Evolutionary conservation across 2,329 filamentous ascomycete genomes (phyloP), one percentile per base, ranked within the genome.

Genomic region (Trichoderma brevicompactum): DNA sequence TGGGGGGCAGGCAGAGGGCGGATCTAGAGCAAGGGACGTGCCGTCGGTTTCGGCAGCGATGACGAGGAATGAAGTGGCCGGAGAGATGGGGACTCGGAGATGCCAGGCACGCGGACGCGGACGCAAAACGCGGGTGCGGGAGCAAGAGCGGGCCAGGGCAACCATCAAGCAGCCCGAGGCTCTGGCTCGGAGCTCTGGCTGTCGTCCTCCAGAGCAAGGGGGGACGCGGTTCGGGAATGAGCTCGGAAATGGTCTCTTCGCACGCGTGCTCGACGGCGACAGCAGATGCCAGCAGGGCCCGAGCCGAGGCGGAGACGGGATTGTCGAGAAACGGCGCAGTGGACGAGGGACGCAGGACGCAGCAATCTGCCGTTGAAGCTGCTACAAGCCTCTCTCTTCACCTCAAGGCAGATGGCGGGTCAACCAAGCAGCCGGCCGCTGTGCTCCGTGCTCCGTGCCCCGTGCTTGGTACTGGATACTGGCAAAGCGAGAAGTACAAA

Each of bases 141-240:
- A 38, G 41, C 49, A 40, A 63, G 60, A 54, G 60, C 60, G 60
- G 60, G 49, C 60, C 49, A 54, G 49, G 49, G 49, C 60, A 40
- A 54, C 40, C 49, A 41, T 43, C 59, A 54, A 53, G 28, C 49
- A 49, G 15, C 55, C 55, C 60, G 28, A 43, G 44, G 38, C 36
- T 63, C 60, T 52, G 23, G 34, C 10, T 48, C 19, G 44, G 28
- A 36, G 52, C 52, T 40, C 36, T 54, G 52, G 17, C 52, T 28
- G 23, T 28, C 23, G 23, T 28, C 23, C 23, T 23, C 38, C 36
- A 62, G 23, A 5, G 23, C 44, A 19, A 53, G 54, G 59, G 38
- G 17, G 44, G 38, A 54, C 41, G 49, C 49, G 49, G 60, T 44
- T 54, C 49, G 32, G 60, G 17, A 54, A 53, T 53, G 48, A n/a